Evolutionary conservation across 495 filamentous ascomycete species (phyloP), one percentile per base, ranked within the genome.

Genomic region (Choiromyces venosus): DNA sequence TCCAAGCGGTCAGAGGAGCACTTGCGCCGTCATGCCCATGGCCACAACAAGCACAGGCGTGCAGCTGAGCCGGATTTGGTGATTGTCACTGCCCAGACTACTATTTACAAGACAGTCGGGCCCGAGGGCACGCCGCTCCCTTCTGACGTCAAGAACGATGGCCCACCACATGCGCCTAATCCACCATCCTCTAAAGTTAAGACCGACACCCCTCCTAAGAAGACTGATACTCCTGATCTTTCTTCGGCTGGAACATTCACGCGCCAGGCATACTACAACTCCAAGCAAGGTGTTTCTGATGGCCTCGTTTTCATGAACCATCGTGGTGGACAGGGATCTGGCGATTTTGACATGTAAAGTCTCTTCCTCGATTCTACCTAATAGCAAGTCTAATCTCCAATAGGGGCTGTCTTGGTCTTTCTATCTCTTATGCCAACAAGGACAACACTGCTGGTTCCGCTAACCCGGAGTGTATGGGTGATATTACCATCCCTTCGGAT

Each of bases 291-390:
- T 37, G 82, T 78, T 36, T 81, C 85, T 2, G 81, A 89, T 1
- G 90, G 89, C 8, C 75, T 93, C 3, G 85, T 85, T 35, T 93
- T 93, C 83, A 83, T 93, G 35, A 89, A 87, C 72, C 89, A 91
- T 81, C 81, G 84, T 61, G 90, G 89, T 73, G 87, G 87, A 65
- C 79, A 84, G 5, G 83, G 86, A 1, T 91, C 89, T 37, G 89
- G 89, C 25, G 83, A 83, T 40, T 91, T 84, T 69, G 86, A 89
- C 67, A 81, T 82, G 87, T 88, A 81, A 83, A 85, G 83, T 18
- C 42, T 38, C 16, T 72, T 52, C 67, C 38, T 36, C 61, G 37
- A 38, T 38, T 36, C 37, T 44, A 9, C 67, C 69, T 80, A 56
- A 78, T 37, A 33, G n/a, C 1, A 4, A 37, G 36, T 68, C 21